Percentiles rank a stretch among this genome's conserved stretches.
Evolutionary conservation across 2,329 filamentous ascomycete genomes (phyloP).

Genomic region (Penicillium oxalicum): DNA sequence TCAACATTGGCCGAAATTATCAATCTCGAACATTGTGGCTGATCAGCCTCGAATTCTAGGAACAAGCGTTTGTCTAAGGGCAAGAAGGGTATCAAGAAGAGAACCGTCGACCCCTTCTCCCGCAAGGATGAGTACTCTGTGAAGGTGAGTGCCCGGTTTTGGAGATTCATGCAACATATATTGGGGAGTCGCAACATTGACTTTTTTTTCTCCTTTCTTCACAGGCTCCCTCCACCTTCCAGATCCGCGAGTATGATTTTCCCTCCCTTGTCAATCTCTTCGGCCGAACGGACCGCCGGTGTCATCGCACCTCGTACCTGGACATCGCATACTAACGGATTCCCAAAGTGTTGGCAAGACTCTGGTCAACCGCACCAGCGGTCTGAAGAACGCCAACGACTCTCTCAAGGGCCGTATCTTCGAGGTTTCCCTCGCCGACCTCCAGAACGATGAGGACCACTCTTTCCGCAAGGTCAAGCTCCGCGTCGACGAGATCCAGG

Average conservation of each 20-base stretch:
- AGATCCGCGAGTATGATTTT: constrained; percentile 80
- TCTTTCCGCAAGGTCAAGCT: constrained; percentile 99
- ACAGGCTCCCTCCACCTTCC: constrained; percentile 90
- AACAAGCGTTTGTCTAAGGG: constrained; percentile 99
- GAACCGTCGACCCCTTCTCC: constrained; percentile 92
- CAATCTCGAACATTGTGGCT: constrained; percentile 11
- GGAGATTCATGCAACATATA: not conserved
- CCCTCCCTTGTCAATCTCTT: not conserved
- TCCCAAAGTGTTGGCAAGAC: constrained; percentile 89
- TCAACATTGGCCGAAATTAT: not conserved
- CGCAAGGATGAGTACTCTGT: constrained; percentile 99
- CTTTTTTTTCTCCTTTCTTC: not conserved
- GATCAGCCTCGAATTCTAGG: constrained; percentile 44
- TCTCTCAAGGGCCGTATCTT: constrained; percentile 97
- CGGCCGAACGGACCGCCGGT: not conserved
- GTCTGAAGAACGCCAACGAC: constrained; percentile 99
- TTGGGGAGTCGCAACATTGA: constrained; percentile 11
- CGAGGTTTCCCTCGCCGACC: constrained; percentile 96
- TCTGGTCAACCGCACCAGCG: constrained; percentile 97
- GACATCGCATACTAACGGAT: constrained; percentile 13
- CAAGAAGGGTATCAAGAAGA: constrained; percentile 99
- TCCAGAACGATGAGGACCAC: constrained; percentile 99
- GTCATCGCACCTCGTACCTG: not conserved
- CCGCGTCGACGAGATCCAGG: constrained; percentile 96
- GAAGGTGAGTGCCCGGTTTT: constrained; percentile 58